Evolutionary conservation across 768 basidiomycete species (phyloP), one percentile per base, ranked within the genome.

Genomic region (Pleurotus sapidus): DNA sequence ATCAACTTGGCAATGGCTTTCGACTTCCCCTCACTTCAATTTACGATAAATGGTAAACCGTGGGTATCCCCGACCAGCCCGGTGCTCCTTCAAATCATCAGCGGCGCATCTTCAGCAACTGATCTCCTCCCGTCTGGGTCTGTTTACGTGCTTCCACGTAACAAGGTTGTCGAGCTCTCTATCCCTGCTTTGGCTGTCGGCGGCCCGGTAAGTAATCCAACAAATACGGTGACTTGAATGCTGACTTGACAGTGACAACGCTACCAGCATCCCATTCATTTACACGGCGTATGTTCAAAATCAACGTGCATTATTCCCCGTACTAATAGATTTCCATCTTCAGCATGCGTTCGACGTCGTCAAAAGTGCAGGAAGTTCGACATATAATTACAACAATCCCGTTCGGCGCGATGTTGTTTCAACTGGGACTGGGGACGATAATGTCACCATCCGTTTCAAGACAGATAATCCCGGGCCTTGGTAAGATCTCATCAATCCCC

Each of bases 21-120:
- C 51, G 57, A 57, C 6, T 46, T 63, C 15, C 45, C 57, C 25
- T 34, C 48, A 8, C 39, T 49, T 11, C 53, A 56, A 17, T 74
- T 70, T 59, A 60, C 46, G 0, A 62, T 76, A 27, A 77, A 78
- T 50, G 68, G 68, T 2, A 65, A 60, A 0, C 49, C 61, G 1
- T 78, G 70, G 57, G 42, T 40, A 5, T 64, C 73, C 1, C 83
- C 84, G 0, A 70, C 72, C 0, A 68, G 77, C 0, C 84, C 85
- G 0, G 77, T 84, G 11, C 74, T 87, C 9, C 74, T 85, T 14
- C 85, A 87, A 60, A 80, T 86, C 39, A 63, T 87, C 37, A 84
- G 79, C 49, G 85, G 85, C 0, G 77, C 78, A 4, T 68, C 68
- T 34, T 70, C 72, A 15, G 74, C 84, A 0, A 63, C 72, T 17